Evolutionary conservation across 257 asterid species (phyloP).

Genomic region (Solanum microdontum): DNA sequence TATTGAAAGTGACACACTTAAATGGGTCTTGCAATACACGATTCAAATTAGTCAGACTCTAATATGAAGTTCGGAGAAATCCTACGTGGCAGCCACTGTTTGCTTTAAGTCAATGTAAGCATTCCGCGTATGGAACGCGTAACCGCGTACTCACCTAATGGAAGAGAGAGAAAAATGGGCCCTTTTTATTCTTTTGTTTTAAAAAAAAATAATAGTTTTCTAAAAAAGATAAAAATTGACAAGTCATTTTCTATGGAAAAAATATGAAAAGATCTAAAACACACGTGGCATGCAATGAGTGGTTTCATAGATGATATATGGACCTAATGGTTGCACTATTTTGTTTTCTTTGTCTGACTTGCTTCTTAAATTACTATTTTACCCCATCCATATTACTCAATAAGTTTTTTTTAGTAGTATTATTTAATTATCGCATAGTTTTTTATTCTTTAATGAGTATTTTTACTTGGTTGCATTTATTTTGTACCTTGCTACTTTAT

Average conservation of each 20-base stretch:
- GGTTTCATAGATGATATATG: neutral
- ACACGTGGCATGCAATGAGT: neutral
- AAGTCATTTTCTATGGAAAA: neutral
- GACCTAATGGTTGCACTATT: neutral
- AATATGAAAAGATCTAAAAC: neutral
- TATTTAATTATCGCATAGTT: neutral
- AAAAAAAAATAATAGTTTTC: neutral
- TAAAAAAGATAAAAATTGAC: neutral
- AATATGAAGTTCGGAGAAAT: neutral
- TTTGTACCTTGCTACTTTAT: neutral
- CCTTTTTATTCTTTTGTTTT: neutral
- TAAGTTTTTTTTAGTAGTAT: no score
- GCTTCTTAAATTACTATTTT: neutral
- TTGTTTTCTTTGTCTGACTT: neutral
- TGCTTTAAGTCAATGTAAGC: neutral
- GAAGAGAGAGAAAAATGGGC: neutral
- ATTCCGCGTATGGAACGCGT: slow-evolving; percentile 19
- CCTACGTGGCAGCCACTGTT: neutral
- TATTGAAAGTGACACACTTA: accelerated
- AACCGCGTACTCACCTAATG: neutral
- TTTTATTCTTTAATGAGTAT: neutral
- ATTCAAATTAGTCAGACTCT: neutral
- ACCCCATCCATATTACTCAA: neutral
- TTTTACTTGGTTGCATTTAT: neutral
- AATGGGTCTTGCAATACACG: accelerated